Conservation (phyloP, 257 asterid species). For the Lavandula angustifolia region DNA sequence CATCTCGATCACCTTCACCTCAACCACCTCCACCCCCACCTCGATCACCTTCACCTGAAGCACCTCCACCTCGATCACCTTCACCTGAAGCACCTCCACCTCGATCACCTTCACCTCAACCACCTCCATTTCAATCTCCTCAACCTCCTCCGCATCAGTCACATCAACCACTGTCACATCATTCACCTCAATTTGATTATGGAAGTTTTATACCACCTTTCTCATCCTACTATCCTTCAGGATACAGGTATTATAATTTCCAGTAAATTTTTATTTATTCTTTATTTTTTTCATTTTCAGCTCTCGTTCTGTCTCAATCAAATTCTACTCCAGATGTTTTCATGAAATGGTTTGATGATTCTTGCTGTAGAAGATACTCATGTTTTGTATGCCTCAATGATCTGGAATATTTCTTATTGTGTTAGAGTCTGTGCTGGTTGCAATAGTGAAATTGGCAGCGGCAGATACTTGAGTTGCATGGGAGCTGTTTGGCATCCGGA, state of each 20-base stretch:
- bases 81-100: slow-evolving; percentile 62
- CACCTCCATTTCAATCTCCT: slow-evolving; percentile 46
- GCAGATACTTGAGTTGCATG: slow-evolving; percentile 92
- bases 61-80: slow-evolving; percentile 42
- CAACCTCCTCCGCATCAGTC: slow-evolving; percentile 49
- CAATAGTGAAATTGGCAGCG: slow-evolving; percentile 86
- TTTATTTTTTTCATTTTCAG: slow-evolving; percentile 6
- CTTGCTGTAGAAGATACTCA: neutral
- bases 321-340: slow-evolving; percentile 2
- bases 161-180: slow-evolving; percentile 48
- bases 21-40: slow-evolving; percentile 47
- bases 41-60: slow-evolving; percentile 49
- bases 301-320: slow-evolving; percentile 12
- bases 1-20: slow-evolving; percentile 47
- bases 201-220: slow-evolving; percentile 62
- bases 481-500: slow-evolving; percentile 99
- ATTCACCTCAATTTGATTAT: slow-evolving; percentile 51
- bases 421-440: slow-evolving; percentile 92
- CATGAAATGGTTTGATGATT: slow-evolving; percentile 5
- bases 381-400: slow-evolving; percentile 5
- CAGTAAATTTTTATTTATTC: too few relatives aligned
- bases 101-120: slow-evolving; percentile 34
- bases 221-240: slow-evolving; percentile 56
- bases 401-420: slow-evolving; percentile 26
- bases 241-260: slow-evolving; percentile 57